Base-by-base conservation (phyloP, 305 asterid species). In the Lippia alba region DNA sequence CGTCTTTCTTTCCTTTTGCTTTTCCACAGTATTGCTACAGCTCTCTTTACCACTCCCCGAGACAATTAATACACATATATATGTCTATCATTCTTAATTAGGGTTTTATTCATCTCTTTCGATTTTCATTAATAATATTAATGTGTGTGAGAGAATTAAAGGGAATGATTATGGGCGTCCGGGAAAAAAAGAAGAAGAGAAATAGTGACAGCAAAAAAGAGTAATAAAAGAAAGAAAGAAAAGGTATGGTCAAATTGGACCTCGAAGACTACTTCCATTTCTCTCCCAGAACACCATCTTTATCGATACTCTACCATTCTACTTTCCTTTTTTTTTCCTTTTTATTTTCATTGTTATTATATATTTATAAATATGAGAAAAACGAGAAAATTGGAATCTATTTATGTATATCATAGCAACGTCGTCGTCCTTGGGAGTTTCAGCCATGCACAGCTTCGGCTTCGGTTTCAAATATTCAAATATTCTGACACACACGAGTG, bases 161-260 rank as follows among this genome's bases (percentile, higher is more conserved):
- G 75, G 77, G 70, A 67, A 66, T 73, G 18, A 66, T 36, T 56
- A 75, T 72, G 80, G 79, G 53, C 76, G 75, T 76, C 32, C 30
- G 30, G 18, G n/a, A 48, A 48, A 48, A 48, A 48, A 48, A 48
- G n/a, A 48, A 48, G 54, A 51, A 51, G 17, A 8, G 17, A 72
- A 76, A 85, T 82, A 62, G 79, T 85, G 96, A 91, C 97, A 89
- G 94, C 96, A 71, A 85, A 89, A 91, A 91, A 87, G 71, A 73
- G 80, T 49, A 56, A 68, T 72, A 87, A 88, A 85, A 82, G 84
- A 83, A 83, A 77, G 85, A 88, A 85, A 82, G 84, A 83, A 83
- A 77, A 81, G 91, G 80, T 74, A 86, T 87, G 95, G 97, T 89
- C 97, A 91, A 91, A 91, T 80, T 89, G 80, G 66, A 80, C 96